Evolutionary conservation across 2,329 filamentous ascomycete genomes (phyloP).

Genomic region (Ophiosphaerella herpotricha): DNA sequence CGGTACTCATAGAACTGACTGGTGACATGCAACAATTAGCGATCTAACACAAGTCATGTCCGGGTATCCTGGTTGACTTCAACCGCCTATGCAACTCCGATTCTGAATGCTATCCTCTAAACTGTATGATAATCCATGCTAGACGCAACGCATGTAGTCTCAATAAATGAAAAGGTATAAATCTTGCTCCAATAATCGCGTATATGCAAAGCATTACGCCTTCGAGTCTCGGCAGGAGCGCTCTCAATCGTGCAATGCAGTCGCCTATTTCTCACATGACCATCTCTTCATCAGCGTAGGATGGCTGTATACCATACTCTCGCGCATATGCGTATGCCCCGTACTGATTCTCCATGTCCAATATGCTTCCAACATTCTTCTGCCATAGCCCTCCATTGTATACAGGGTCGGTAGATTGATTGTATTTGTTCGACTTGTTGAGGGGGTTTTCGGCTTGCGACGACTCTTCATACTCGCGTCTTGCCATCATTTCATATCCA

Average conservation of each 20-base stretch:
- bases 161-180: not conserved
- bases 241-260: not conserved
- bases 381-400: constrained; percentile 60
- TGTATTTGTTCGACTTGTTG: constrained; percentile 53
- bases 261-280: constrained; percentile 36
- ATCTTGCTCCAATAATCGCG: not conserved
- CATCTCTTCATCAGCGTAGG: constrained; percentile 47
- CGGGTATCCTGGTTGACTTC: constrained; percentile 18
- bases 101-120: not conserved
- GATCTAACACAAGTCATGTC: constrained; percentile 6
- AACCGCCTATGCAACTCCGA: constrained; percentile 8
- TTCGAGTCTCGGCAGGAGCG: not conserved
- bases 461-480: constrained; percentile 65
- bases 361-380: constrained; percentile 50
- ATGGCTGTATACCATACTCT: constrained; percentile 52
- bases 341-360: constrained; percentile 70
- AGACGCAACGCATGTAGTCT: not conserved
- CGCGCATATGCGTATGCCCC: constrained; percentile 63
- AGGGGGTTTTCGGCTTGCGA: constrained; percentile 34
- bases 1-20: not conserved
- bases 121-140: not conserved
- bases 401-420: constrained; percentile 69
- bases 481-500: constrained; percentile 75
- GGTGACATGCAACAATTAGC: not conserved
- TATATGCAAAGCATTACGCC: not conserved